Base-by-base conservation (phyloP, 192 early-diverging fungal genomes). In the Diversispora eburnea region DNA sequence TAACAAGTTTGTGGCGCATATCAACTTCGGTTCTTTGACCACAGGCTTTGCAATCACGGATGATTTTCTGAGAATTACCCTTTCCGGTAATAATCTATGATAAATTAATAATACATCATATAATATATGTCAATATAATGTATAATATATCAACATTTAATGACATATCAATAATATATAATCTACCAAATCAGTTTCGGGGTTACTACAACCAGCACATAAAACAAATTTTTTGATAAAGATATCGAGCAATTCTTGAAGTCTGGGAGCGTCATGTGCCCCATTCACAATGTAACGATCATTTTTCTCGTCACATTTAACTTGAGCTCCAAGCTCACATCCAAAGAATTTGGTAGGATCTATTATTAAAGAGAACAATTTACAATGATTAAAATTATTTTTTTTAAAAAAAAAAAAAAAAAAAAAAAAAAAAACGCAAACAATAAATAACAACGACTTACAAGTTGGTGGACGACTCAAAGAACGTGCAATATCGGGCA, bases 221-320 rank as follows among this genome's bases (percentile, higher is more conserved):
- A 99, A 82, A 33, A 99, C 97, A 81, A 92, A 99, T 77, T 92
- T 92, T 71, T 93, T 90, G 65, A 99, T 99, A 72, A 99, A 99
- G 5, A 84, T 87, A 77, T 95, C 92, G 70, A 99, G 84, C 51
- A 91, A 83, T 48, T 83, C 79, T 81, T 95, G 94, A 65, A 99
- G 88, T 79, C 89, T 91, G 33, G 85, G 78, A 19, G 93, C 93
- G 56, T 95, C 93, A 75, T 97, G 96, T 17, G 92, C 91, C 52
- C 97, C 97, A 82, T 96, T 98, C 76, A 99, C 90, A 74, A 97
- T 92, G 79, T 95, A 99, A 67, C 91, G 88, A 77, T 98, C 94
- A 70, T 86, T 89, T 84, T 92, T 92, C 68, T 91, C 92, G 73
- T 99, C 96, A 72, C 83, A 85, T 78, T 93, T 93, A 70, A 90